phyloP scores from a whole-genome alignment of 164 flowering plant genomes.

The Platanus orientalis region DNA sequence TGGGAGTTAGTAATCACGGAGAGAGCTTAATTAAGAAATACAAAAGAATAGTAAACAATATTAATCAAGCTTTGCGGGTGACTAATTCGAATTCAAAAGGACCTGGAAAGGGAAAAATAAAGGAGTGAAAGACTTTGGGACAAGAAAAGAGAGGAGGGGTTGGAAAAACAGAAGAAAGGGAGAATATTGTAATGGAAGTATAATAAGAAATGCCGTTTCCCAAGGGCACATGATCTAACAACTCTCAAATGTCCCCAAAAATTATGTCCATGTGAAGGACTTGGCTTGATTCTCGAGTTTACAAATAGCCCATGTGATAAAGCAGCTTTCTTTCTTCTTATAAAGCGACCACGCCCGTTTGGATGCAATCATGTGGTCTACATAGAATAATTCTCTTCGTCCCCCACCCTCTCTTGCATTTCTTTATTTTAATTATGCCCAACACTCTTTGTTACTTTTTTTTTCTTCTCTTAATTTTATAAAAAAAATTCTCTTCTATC shows the following conservation, averaged over 20 bases:
- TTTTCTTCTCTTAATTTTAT: too few species aligned
- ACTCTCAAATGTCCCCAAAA: neutral
- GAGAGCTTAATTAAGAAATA: too few species aligned
- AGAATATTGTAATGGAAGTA: neutral
- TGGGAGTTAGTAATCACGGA: too few species aligned
- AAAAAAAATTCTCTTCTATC: neutral
- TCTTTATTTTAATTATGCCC: neutral
- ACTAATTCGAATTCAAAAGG: too few species aligned
- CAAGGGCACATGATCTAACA: constrained; percentile 31
- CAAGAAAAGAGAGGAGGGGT: too few species aligned
- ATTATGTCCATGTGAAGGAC: constrained; percentile 11
- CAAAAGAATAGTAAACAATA: too few species aligned
- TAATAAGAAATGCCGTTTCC: constrained; percentile 9
- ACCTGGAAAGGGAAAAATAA: too few species aligned
- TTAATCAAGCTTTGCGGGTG: too few species aligned
- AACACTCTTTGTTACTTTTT: neutral
- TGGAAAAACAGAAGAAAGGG: neutral
- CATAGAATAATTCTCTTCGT: constrained; percentile 37
- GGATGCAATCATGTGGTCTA: constrained; percentile 76
- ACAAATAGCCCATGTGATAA: constrained; percentile 51
- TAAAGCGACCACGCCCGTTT: constrained; percentile 81
- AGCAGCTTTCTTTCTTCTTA: constrained; percentile 41
- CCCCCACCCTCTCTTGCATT: constrained; percentile 10
- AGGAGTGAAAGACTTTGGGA: too few species aligned
- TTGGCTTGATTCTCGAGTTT: constrained; percentile 26